A percentile compares a stretch with the other conserved stretches of the same genome.
Conservation (phyloP, 345 rosid genomes). For the Sisymbrium altissimum region DNA sequence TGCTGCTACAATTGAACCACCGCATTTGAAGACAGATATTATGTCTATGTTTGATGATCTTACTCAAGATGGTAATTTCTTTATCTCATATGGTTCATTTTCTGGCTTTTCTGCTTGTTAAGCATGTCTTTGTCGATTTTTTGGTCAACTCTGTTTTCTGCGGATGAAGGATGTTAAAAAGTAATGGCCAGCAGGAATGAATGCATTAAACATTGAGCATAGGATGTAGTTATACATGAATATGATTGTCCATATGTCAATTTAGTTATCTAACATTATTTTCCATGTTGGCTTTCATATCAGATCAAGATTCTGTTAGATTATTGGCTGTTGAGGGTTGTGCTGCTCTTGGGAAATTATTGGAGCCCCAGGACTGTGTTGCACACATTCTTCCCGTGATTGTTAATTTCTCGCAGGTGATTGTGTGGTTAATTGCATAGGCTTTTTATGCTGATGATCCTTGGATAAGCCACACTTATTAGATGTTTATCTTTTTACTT, state of each 20-base stretch:
- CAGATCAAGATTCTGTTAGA: constrained; percentile 98
- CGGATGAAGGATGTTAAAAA: not conserved
- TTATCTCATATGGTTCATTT: not conserved
- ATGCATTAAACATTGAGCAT: not conserved
- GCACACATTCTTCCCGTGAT: constrained; percentile 87
- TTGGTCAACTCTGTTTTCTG: no score
- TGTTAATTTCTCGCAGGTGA: constrained; percentile 91
- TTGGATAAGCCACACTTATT: not conserved
- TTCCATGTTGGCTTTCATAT: not conserved
- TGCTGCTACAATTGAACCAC: constrained; percentile 72
- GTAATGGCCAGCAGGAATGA: not conserved
- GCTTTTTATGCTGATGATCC: not conserved
- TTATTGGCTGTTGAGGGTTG: constrained; percentile 95
- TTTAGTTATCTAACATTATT: not conserved
- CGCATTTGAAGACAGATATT: constrained; percentile 62
- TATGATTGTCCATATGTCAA: not conserved
- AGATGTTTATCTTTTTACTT: not conserved
- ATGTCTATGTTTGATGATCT: constrained; percentile 79
- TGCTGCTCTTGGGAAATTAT: constrained; percentile 93
- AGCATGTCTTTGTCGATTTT: no score
- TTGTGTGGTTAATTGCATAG: not conserved
- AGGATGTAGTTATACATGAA: not conserved
- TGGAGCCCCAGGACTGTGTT: constrained; percentile 92
- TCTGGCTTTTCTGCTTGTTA: not conserved
- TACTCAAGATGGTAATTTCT: constrained; percentile 58